A percentile compares a stretch with the other conserved stretches of the same genome.
phyloP scores from a whole-genome alignment of 2,329 filamentous ascomycete genomes.

The Ophiocordyceps camponoti-floridani region DNA sequence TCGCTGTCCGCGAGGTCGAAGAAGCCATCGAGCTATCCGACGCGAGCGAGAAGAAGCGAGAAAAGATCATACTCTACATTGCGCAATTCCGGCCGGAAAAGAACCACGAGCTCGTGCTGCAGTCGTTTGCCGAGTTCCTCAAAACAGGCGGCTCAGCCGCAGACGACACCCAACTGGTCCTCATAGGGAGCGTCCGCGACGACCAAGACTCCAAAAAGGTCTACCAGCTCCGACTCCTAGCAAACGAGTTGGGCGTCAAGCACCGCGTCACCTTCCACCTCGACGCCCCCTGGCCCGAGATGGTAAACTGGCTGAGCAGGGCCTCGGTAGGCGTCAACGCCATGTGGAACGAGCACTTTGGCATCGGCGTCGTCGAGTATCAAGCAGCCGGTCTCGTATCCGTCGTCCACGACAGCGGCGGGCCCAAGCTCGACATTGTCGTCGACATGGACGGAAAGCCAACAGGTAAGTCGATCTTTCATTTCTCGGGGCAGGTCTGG shows the following conservation, averaged over 20 bases:
- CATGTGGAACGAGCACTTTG: constrained; percentile 99
- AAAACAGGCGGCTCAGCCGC: constrained; percentile 32
- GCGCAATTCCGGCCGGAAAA: constrained; percentile 97
- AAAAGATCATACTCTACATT: constrained; percentile 71
- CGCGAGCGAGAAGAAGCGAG: constrained; percentile 49
- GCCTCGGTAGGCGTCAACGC: constrained; percentile 82
- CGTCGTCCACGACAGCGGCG: constrained; percentile 85
- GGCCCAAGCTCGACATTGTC: constrained; percentile 87
- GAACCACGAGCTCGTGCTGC: constrained; percentile 75
- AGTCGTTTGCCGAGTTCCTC: constrained; percentile 66
- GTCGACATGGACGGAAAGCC: constrained; percentile 58
- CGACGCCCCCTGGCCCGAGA: constrained; percentile 76
- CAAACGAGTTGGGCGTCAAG: constrained; percentile 71
- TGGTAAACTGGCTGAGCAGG: constrained; percentile 59
- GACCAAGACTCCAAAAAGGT: constrained; percentile 65
- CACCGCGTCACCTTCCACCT: constrained; percentile 75
- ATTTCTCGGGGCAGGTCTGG: too few relatives aligned
- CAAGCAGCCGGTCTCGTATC: constrained; percentile 86
- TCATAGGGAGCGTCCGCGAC: constrained; percentile 86
- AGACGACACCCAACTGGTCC: constrained; percentile 47
- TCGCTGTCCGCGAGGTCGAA: constrained; percentile 73
- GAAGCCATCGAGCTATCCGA: constrained; percentile 53
- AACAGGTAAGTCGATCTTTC: constrained; percentile 38
- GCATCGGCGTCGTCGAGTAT: constrained; percentile 95
- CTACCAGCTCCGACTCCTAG: constrained; percentile 72